Percentiles rank a stretch among this genome's conserved stretches.
Conservation (phyloP, 148 eudicot genomes). For the Rhododendron molle region DNA sequence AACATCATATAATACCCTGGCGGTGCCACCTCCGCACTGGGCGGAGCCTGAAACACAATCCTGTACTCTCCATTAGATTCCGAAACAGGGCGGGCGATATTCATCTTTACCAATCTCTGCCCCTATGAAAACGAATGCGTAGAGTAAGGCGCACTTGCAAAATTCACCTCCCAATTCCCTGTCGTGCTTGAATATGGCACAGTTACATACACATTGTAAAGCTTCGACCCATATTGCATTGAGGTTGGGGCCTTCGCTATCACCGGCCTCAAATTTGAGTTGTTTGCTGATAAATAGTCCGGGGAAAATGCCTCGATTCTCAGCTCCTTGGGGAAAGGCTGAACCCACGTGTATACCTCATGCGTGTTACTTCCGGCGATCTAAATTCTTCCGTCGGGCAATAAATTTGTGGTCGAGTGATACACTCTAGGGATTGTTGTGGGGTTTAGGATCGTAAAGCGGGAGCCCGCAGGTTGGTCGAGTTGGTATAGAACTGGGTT, state of each 20-base stretch:
- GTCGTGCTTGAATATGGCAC: too few relatives aligned
- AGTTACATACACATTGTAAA: background rate
- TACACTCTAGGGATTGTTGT: constrained; percentile 80
- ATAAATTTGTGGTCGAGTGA: constrained; percentile 82
- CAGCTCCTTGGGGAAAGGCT: constrained; percentile 65
- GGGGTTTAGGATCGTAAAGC: constrained; percentile 77
- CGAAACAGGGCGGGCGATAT: too few relatives aligned
- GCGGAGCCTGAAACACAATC: background rate
- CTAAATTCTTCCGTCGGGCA: constrained; percentile 77
- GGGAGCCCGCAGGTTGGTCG: constrained; percentile 55
- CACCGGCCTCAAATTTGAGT: constrained; percentile 48
- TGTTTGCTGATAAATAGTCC: constrained; percentile 55
- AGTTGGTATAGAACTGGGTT: constrained; percentile 71
- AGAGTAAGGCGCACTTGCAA: background rate
- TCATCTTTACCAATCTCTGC: background rate
- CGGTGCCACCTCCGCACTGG: background rate
- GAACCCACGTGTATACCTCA: constrained; percentile 46
- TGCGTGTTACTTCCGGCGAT: constrained; percentile 95
- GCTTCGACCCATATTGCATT: background rate
- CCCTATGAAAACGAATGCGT: background rate
- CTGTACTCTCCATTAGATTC: too few relatives aligned
- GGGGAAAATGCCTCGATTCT: constrained; percentile 79
- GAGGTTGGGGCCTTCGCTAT: constrained; percentile 7
- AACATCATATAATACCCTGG: background rate
- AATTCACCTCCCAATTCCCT: too few relatives aligned